Base-by-base conservation (phyloP, 306 rosid genomes). In the Hippophae rhamnoides region DNA sequence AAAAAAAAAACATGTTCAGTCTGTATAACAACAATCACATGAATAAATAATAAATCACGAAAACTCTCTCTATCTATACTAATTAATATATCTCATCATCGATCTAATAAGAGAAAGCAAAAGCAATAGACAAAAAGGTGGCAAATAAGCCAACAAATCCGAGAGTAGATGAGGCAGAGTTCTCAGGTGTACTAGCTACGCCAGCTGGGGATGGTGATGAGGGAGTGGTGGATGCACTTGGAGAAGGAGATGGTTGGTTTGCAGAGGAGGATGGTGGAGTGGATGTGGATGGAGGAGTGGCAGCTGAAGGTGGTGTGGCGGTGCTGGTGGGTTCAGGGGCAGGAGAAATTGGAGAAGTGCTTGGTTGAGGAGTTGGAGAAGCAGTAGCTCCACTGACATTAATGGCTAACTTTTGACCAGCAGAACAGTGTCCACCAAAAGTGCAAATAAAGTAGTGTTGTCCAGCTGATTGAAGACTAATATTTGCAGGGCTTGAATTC, bases 381-480 rank as follows among this genome's bases (percentile, higher is more conserved):
- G 80, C 62, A 57, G 84, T 47, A 56, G 79, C 69, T 14, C 53
- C 68, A 12, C 14, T 58, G 25, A 80, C 95, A 57, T 61, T 87
- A 65, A 87, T 11, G 10, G 83, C 38, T 5, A 87, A 56, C 60
- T 82, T 84, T 67, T 84, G 95, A 40, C 92, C 92, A 1, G 0
- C 0, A 3, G 44, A 8, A 51, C 95, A 87, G 41, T 87, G 95
- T 1, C 59, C 0, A 2, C 18, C 1, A 5, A 87, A 0, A 10
- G 83, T 65, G 57, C 95, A 87, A 11, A 87, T 80, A 63, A 56
- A 87, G 64, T 76, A 72, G 6, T 79, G 89, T 45, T 61, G 70
- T 40, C 92, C 95, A 3, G 81, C 52, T 9, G 64, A 71, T 12
- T 13, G 71, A 1, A 87, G 65, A 0, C 78, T 57, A 8, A 81